phyloP scores from a whole-genome alignment of 2,329 filamentous ascomycete genomes.

The Thelonectria discophora region DNA sequence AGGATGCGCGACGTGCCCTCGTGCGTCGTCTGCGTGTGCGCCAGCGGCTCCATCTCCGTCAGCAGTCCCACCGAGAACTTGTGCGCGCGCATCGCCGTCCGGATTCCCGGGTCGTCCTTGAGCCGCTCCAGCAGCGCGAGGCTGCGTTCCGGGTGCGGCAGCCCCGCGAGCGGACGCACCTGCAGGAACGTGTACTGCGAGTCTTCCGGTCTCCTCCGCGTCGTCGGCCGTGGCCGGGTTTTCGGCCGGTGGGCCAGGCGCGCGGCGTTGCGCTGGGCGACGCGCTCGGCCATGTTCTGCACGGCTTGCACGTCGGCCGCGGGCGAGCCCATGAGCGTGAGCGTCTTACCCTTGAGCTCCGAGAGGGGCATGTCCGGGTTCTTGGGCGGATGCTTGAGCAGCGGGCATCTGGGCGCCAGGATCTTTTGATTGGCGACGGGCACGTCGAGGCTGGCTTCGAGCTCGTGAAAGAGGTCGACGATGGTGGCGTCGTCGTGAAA shows the following conservation, averaged over 20 bases:
- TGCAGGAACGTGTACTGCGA: slow-evolving; percentile 82
- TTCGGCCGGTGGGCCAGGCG: slow-evolving; percentile 44
- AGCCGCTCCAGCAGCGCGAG: slow-evolving; percentile 78
- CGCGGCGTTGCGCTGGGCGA: slow-evolving; percentile 58
- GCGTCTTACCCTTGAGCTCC: slow-evolving; percentile 64
- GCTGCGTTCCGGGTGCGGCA: slow-evolving; percentile 78
- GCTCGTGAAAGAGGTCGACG: slow-evolving; percentile 66
- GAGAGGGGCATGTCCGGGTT: slow-evolving; percentile 61
- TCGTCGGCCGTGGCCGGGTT: slow-evolving; percentile 5
- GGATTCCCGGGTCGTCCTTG: slow-evolving; percentile 85
- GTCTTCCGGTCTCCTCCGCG: slow-evolving; percentile 55
- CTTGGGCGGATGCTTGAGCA: slow-evolving; percentile 72
- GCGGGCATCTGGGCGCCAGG: slow-evolving; percentile 70
- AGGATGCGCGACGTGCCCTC: slow-evolving; percentile 79
- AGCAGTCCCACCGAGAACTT: slow-evolving; percentile 85
- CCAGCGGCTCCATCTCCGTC: slow-evolving; percentile 93
- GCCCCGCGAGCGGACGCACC: slow-evolving; percentile 77
- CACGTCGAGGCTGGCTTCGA: slow-evolving; percentile 65
- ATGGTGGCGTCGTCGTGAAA: slow-evolving; percentile 59
- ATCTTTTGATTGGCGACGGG: slow-evolving; percentile 73
- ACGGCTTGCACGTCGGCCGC: slow-evolving; percentile 67
- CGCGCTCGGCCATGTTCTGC: slow-evolving; percentile 57
- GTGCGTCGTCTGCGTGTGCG: slow-evolving; percentile 76
- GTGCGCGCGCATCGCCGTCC: slow-evolving; percentile 82
- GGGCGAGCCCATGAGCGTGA: slow-evolving; percentile 72